Evolutionary conservation across 257 asterid species (phyloP).

Genomic region (Ajuga chamaepitys): DNA sequence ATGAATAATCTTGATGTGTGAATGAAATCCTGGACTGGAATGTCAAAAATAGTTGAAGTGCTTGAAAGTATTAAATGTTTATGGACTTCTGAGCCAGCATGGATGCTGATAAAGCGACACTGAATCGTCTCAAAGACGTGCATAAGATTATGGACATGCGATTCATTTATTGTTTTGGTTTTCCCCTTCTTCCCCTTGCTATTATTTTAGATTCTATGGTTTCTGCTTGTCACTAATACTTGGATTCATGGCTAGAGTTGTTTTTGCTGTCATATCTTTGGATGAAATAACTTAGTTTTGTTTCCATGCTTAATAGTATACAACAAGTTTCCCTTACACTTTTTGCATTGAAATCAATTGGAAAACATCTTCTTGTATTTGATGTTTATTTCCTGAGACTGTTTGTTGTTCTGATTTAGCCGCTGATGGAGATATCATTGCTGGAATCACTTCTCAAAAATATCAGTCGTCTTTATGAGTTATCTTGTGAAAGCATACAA

Average conservation of each 20-base stretch:
- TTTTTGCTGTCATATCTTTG: neutral
- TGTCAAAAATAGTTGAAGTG: neutral
- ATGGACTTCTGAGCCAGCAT: neutral
- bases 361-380: neutral
- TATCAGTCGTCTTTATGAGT: slow-evolving; percentile 36
- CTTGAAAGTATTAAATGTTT: neutral
- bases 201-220: neutral
- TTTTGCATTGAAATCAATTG: neutral
- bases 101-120: neutral
- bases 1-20: too few relatives aligned
- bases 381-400: slow-evolving; percentile 1
- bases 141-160: neutral
- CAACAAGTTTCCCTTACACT: neutral
- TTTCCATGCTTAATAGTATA: neutral
- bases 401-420: slow-evolving; percentile 17
- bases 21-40: too few relatives aligned
- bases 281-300: neutral
- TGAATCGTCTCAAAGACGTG: neutral
- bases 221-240: neutral
- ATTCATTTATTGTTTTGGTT: neutral
- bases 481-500: slow-evolving; percentile 36
- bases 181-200: neutral
- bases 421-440: slow-evolving; percentile 64
- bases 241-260: neutral
- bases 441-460: slow-evolving; percentile 51